Conservation (phyloP, 2,329 filamentous ascomycete species). For the Ophiostoma australiae region DNA sequence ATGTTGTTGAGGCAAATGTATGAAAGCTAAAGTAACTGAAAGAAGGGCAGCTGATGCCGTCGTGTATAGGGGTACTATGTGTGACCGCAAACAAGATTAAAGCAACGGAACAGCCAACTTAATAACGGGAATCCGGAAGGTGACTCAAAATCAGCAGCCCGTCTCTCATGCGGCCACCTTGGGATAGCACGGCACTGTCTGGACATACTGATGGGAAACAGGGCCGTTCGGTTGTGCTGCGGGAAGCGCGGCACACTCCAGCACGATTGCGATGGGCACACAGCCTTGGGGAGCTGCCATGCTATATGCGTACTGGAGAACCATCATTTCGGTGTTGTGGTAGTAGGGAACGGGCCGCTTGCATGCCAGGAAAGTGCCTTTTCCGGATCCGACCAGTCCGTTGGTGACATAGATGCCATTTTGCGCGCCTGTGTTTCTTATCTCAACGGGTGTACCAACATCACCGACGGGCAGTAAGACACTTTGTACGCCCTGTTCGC, state of each 20-base stretch:
- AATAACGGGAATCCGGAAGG: not conserved
- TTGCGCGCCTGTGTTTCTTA: slow-evolving; percentile 32
- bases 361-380: slow-evolving; percentile 41
- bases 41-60: not conserved
- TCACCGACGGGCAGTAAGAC: slow-evolving; percentile 28
- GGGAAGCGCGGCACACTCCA: slow-evolving; percentile 40
- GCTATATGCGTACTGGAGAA: slow-evolving; percentile 38
- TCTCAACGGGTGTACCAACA: slow-evolving; percentile 23
- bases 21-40: not conserved
- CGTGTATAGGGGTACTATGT: not conserved
- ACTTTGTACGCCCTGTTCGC: not conserved
- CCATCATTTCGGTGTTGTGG: slow-evolving; percentile 28
- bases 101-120: not conserved
- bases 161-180: slow-evolving; percentile 14
- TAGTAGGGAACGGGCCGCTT: slow-evolving; percentile 42
- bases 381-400: slow-evolving; percentile 14
- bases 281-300: slow-evolving; percentile 38
- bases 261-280: slow-evolving; percentile 40
- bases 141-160: not conserved
- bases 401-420: slow-evolving; percentile 36
- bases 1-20: not conserved
- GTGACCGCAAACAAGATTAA: not conserved
- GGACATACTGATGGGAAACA: slow-evolving; percentile 40
- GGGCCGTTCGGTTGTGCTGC: slow-evolving; percentile 32
- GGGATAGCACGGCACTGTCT: slow-evolving; percentile 39